Percentiles rank a stretch among this genome's conserved stretches.
These are phyloP conservation scores for Mycena vitilis DNA, from an alignment of 768 basidiomycete genomes.

Conservation along the genomic window DNA sequence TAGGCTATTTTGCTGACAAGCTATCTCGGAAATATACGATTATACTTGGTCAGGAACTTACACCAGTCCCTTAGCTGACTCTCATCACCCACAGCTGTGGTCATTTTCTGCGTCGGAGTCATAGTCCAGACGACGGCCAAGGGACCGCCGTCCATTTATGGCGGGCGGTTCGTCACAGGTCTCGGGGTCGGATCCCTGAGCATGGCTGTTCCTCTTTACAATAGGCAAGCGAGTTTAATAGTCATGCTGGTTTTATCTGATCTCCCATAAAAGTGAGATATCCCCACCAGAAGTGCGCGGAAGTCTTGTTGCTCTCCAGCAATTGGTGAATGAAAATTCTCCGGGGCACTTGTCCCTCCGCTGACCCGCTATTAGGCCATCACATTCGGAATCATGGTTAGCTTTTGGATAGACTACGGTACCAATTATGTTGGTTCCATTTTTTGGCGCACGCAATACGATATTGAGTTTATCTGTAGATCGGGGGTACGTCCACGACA, in stretches of 20 bases:
- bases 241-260: too few species aligned
- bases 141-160: slow-evolving; percentile 72
- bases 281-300: slow-evolving; percentile 87
- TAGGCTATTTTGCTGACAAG: slow-evolving; percentile 74
- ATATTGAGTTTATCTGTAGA: slow-evolving; percentile 66
- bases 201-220: slow-evolving; percentile 88
- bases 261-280: too few species aligned
- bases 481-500: slow-evolving; percentile 66
- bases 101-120: slow-evolving; percentile 77
- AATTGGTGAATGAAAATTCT: slow-evolving; percentile 54
- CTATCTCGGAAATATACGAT: slow-evolving; percentile 82
- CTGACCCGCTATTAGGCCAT: slow-evolving; percentile 58
- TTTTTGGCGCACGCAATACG: slow-evolving; percentile 55
- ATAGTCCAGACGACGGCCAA: slow-evolving; percentile 76
- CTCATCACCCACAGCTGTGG: slow-evolving; percentile 55
- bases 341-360: too few species aligned
- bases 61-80: background rate
- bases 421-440: slow-evolving; percentile 32
- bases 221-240: too few species aligned
- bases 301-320: slow-evolving; percentile 83
- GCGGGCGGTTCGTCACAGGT: slow-evolving; percentile 84
- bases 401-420: slow-evolving; percentile 66
- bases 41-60: slow-evolving; percentile 56
- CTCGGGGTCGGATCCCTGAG: slow-evolving; percentile 84
- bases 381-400: slow-evolving; percentile 82